Evolutionary conservation across 2,329 filamentous ascomycete species (phyloP), one percentile per base, ranked within the genome.

Genomic region (Botrytis elliptica): DNA sequence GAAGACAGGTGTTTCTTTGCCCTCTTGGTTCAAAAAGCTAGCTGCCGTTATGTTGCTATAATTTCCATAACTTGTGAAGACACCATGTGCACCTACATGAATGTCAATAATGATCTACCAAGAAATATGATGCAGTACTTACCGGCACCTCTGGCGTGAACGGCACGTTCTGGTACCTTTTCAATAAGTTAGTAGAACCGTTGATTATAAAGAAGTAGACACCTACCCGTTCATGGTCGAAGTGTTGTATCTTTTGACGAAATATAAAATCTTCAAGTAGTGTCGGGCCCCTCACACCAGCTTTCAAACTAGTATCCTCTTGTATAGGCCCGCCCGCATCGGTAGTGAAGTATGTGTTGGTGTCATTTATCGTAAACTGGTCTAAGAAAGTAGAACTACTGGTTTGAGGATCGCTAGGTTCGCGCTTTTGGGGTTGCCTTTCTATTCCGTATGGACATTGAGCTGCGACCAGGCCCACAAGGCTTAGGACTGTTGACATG

Each of bases 181-280:
- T 1, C 1, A 67, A 40, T 18, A 36, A 70, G 29, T 70, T 40
- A 64, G 55, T 20, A 49, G 1, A 29, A 2, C 8, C 22, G 46
- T 46, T 14, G 22, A 25, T 22, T 46, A 3, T 22, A n/a, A 36
- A 66, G 25, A 55, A n/a, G 55, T 29, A 59, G 79, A 29, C 4
- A 46, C 84, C 79, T 82, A 91, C 91, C 36, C 91, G 84, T 79
- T 93, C 91, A 77, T 93, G 91, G 73, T 93, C 90, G 77, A 93
- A 92, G 71, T 87, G 88, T 66, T 89, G 88, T 60, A 92, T 91
- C 83, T 92, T 93, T 78, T 93, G 90, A 46, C 91, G 86, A 79
- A 92, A 90, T 76, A 91, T 89, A 69, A 91, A 92, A 79, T 93
- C 92, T 78, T 93, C 92, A 0, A 94, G 83, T 33, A 93, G 83